Evolutionary conservation across 1,284 basidiomycete genomes (phyloP).

Genomic region (Pseudozyma sp.): DNA sequence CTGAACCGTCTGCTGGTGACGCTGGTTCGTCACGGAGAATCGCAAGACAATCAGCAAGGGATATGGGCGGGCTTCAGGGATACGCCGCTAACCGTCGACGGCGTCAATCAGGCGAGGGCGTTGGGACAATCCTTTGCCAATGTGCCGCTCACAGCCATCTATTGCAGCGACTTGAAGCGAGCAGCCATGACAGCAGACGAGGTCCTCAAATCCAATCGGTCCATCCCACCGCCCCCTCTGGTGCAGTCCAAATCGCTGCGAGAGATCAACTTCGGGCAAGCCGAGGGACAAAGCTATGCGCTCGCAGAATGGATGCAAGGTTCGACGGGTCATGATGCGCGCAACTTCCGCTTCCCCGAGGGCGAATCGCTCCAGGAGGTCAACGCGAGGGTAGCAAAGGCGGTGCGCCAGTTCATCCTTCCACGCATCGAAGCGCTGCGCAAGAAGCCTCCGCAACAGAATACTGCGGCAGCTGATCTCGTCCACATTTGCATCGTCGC

Average conservation of each 20-base stretch:
- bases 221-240: slow-evolving; percentile 73
- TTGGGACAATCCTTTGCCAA: slow-evolving; percentile 76
- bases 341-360: slow-evolving; percentile 76
- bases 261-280: slow-evolving; percentile 76
- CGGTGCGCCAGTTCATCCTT: slow-evolving; percentile 75
- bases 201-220: slow-evolving; percentile 72
- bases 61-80: slow-evolving; percentile 87
- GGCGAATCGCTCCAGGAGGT: slow-evolving; percentile 82
- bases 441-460: slow-evolving; percentile 23
- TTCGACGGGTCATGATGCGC: slow-evolving; percentile 65
- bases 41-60: slow-evolving; percentile 69
- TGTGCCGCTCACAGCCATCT: slow-evolving; percentile 76
- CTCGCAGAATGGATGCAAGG: slow-evolving; percentile 35
- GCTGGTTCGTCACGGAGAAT: slow-evolving; percentile 57
- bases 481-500: slow-evolving; percentile 80
- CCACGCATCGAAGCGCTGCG: slow-evolving; percentile 72
- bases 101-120: slow-evolving; percentile 86
- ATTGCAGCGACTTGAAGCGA: slow-evolving; percentile 82
- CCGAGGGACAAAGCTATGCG: slow-evolving; percentile 76
- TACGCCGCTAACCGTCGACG: slow-evolving; percentile 83
- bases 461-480: slow-evolving; percentile 26
- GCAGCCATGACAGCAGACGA: slow-evolving; percentile 79
- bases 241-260: slow-evolving; percentile 70
- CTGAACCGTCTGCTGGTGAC: slow-evolving; percentile 50
- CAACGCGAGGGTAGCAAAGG: slow-evolving; percentile 74